These are phyloP conservation scores for Moringa oleifera DNA, from an alignment of 345 rosid species.

Conservation along the genomic window DNA sequence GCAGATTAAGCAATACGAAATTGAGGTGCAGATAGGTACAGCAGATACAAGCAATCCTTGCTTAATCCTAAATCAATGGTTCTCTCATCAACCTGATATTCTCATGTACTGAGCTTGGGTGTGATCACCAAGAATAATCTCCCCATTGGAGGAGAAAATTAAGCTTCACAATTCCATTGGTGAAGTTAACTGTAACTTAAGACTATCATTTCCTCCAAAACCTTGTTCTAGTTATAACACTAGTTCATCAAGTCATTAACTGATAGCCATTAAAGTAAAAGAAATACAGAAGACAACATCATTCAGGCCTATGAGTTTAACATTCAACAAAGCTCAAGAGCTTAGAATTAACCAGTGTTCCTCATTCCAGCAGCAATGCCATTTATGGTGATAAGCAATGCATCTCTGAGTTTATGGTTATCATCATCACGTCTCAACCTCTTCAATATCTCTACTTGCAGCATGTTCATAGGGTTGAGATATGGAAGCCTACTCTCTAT, in stretches of 20 bases:
- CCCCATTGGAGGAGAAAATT: too few relatives aligned
- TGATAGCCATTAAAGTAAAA: neutral
- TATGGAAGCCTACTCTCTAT: slow-evolving; percentile 91
- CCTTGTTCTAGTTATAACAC: neutral
- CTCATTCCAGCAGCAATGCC: slow-evolving; percentile 99
- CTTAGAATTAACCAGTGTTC: slow-evolving; percentile 51
- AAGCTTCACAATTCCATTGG: too few relatives aligned
- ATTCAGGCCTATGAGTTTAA: too few relatives aligned
- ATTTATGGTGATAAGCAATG: slow-evolving; percentile 85
- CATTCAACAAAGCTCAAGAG: neutral
- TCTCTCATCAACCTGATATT: too few relatives aligned
- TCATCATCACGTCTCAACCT: slow-evolving; percentile 80
- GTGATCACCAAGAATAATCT: too few relatives aligned
- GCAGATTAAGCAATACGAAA: too few relatives aligned
- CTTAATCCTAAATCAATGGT: too few relatives aligned
- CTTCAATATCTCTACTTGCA: slow-evolving; percentile 90
- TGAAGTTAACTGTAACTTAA: too few relatives aligned
- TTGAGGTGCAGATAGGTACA: too few relatives aligned
- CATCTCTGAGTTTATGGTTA: slow-evolving; percentile 82
- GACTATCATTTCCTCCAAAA: neutral
- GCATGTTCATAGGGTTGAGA: slow-evolving; percentile 83
- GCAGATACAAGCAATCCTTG: too few relatives aligned
- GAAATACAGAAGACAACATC: neutral
- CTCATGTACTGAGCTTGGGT: too few relatives aligned
- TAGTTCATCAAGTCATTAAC: neutral